A percentile compares a stretch with the other conserved stretches of the same genome.
These are phyloP conservation scores for Aspergillus intermedius DNA, from an alignment of 2,329 filamentous ascomycete genomes.

Conservation along the genomic window DNA sequence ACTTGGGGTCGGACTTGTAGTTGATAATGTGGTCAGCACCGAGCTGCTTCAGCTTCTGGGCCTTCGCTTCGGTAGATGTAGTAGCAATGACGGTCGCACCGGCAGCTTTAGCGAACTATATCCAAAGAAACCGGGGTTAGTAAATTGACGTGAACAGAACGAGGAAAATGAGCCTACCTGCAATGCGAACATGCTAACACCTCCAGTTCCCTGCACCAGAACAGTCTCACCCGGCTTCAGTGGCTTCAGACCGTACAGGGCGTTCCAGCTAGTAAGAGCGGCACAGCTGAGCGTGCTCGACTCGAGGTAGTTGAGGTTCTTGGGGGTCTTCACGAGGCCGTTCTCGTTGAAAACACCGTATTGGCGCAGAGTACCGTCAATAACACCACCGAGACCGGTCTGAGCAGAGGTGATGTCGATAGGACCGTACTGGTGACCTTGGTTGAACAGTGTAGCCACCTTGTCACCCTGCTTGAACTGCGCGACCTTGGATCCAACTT, in stretches of 20 bases:
- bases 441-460: conserved; percentile 54
- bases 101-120: conserved; percentile 43
- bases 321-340: conserved; percentile 60
- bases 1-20: conserved; percentile 52
- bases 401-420: conserved; percentile 32
- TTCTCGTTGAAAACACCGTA: conserved; percentile 62
- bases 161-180: conserved; percentile 31
- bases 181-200: conserved; percentile 53
- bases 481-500: conserved; percentile 50
- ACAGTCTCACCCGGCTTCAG: conserved; percentile 52
- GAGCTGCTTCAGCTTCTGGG: conserved; percentile 46
- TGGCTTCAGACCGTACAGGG: conserved; percentile 51
- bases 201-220: conserved; percentile 56
- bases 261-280: conserved; percentile 60
- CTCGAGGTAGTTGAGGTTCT: conserved; percentile 48
- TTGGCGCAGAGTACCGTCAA: conserved; percentile 63
- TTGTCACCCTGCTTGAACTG: conserved; percentile 54
- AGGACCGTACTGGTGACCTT: conserved; percentile 48
- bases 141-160: not conserved
- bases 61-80: conserved; percentile 52
- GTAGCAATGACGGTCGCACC: conserved; percentile 54
- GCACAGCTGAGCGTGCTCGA: conserved; percentile 56
- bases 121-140: not conserved
- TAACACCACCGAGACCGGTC: conserved; percentile 60
- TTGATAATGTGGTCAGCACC: conserved; percentile 57